These are phyloP conservation scores for Russula abietina DNA, from an alignment of 768 basidiomycete species.

Conservation along the genomic window DNA sequence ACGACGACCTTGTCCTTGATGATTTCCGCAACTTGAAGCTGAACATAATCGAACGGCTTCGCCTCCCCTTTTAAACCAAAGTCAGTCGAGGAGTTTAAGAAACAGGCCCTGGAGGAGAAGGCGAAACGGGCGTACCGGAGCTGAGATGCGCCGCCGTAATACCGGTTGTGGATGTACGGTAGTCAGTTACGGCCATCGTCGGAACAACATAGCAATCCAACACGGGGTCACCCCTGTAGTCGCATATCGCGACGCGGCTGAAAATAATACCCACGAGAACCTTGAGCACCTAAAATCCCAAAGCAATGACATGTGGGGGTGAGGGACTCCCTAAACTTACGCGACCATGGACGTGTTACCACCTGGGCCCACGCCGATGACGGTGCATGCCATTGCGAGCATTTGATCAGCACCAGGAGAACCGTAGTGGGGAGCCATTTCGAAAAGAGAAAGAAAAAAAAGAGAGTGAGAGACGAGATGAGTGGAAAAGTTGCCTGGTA, in stretches of 20 bases:
- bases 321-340: conserved; percentile 43
- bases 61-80: conserved; percentile 44
- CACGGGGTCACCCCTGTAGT: conserved; percentile 45
- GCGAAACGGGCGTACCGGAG: conserved; percentile 32
- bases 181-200: conserved; percentile 64
- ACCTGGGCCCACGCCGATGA: conserved; percentile 73
- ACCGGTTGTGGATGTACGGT: conserved; percentile 60
- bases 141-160: conserved; percentile 40
- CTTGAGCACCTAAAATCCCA: conserved; percentile 1
- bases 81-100: background rate
- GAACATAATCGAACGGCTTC: conserved; percentile 54
- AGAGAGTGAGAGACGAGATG: conserved; percentile 9
- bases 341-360: conserved; percentile 79
- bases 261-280: background rate
- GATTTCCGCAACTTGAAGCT: conserved; percentile 56
- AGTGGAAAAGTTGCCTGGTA: background rate
- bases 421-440: conserved; percentile 28
- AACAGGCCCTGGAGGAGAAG: background rate
- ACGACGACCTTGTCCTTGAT: conserved; percentile 68
- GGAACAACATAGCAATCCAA: conserved; percentile 64
- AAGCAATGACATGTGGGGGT: conserved; percentile 1
- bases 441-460: conserved; percentile 2
- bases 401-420: conserved; percentile 40
- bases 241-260: conserved; percentile 40
- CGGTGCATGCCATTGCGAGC: conserved; percentile 49